Conservation (phyloP, 1,284 basidiomycete genomes). For the Cutaneotrichosporon arboriforme region DNA sequence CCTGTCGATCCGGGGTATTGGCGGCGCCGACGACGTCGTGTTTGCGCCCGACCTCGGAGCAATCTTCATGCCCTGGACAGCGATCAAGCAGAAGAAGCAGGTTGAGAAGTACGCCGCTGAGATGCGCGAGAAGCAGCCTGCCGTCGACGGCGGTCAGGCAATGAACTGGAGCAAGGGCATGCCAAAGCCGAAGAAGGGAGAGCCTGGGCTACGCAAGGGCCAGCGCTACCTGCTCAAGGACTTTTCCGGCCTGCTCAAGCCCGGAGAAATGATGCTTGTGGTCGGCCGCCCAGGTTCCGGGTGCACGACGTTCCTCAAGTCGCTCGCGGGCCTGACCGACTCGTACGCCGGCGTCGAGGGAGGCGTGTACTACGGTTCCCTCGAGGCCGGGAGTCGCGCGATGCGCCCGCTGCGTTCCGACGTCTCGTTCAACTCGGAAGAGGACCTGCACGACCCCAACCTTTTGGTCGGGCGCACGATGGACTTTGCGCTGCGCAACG, state of each 20-base stretch:
- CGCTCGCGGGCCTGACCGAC: constrained; percentile 45
- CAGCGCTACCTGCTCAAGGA: constrained; percentile 40
- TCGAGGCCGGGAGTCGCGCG: constrained; percentile 21
- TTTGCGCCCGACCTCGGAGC: constrained; percentile 35
- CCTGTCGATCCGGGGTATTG: constrained; percentile 34
- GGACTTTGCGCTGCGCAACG: constrained; percentile 40
- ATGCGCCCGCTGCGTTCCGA: constrained; percentile 11
- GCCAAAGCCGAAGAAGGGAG: constrained; percentile 20
- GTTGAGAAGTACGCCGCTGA: constrained; percentile 23
- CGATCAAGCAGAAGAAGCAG: constrained; percentile 29
- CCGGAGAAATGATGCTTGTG: constrained; percentile 47
- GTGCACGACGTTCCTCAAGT: constrained; percentile 51
- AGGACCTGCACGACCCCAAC: constrained; percentile 42
- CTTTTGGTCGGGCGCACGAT: constrained; percentile 42
- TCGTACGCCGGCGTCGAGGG: constrained; percentile 50
- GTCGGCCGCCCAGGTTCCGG: constrained; percentile 49
- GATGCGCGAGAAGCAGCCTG: constrained; percentile 8
- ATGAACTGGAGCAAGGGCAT: constrained; percentile 24
- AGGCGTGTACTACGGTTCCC: constrained; percentile 45
- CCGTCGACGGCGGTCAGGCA: constrained; percentile 4
- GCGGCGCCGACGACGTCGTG: constrained; percentile 36
- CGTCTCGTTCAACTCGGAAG: constrained; percentile 39
- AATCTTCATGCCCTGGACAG: constrained; percentile 34
- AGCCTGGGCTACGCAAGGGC: constrained; percentile 31
- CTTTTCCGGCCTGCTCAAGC: constrained; percentile 32